Evolutionary conservation across 768 basidiomycete species (phyloP).

Genomic region (Suillus sp.): DNA sequence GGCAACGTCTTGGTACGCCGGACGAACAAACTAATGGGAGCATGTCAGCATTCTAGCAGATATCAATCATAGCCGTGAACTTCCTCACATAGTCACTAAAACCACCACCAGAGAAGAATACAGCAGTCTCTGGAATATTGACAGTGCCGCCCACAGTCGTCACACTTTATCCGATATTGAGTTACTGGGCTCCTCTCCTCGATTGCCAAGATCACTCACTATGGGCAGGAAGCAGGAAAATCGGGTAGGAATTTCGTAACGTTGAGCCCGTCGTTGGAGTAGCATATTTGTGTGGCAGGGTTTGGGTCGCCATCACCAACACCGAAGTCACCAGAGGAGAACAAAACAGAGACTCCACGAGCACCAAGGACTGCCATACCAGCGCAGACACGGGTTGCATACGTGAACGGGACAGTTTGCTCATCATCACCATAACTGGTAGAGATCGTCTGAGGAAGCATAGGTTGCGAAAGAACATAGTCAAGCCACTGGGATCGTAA

Average conservation of each 20-base stretch:
- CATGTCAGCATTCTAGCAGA: constrained; percentile 13
- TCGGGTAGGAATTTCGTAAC: constrained; percentile 52
- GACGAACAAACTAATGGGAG: constrained; percentile 50
- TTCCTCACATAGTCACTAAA: constrained; percentile 63
- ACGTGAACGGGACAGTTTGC: constrained; percentile 66
- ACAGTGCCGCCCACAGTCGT: constrained; percentile 73
- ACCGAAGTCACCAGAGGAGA: constrained; percentile 68
- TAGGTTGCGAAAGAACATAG: constrained; percentile 46
- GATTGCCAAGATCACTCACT: constrained; percentile 34
- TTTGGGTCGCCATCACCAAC: constrained; percentile 67
- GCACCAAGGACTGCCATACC: constrained; percentile 67
- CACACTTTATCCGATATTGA: constrained; percentile 43
- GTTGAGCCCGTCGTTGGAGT: constrained; percentile 61
- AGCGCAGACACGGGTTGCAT: constrained; percentile 58
- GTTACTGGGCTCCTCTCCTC: neutral
- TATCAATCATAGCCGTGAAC: neutral
- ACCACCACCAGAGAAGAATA: constrained; percentile 69
- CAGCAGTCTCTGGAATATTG: constrained; percentile 60
- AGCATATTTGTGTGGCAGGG: constrained; percentile 55
- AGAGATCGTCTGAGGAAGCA: constrained; percentile 61
- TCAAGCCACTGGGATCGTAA: constrained; percentile 57
- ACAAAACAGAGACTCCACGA: constrained; percentile 67
- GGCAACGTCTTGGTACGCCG: constrained; percentile 51
- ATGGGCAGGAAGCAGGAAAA: constrained; percentile 68
- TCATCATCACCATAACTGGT: constrained; percentile 77